A percentile compares a stretch with the other conserved stretches of the same genome.
phyloP scores from a whole-genome alignment of 2,329 filamentous ascomycete species.

The Fusarium luffae region DNA sequence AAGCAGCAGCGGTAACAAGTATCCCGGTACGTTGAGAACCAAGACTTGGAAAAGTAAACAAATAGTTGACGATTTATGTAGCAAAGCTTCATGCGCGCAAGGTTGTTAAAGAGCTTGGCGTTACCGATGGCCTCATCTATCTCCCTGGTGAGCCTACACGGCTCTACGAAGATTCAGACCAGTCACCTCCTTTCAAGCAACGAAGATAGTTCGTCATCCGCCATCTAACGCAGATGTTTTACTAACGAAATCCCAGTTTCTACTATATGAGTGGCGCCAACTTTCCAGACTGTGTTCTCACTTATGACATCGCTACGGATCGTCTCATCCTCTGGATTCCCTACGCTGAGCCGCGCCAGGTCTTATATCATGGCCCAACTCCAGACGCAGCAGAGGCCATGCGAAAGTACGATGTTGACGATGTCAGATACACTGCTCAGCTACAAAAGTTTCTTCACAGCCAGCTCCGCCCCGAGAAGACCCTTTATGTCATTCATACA shows the following conservation, averaged over 20 bases:
- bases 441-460: constrained; percentile 59
- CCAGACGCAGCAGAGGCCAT: constrained; percentile 71
- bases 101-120: constrained; percentile 63
- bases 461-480: constrained; percentile 55
- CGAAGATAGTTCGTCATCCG: constrained; percentile 64
- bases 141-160: constrained; percentile 63
- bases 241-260: constrained; percentile 56
- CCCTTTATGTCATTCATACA: constrained; percentile 59
- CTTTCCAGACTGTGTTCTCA: constrained; percentile 65
- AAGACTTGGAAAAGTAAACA: neutral
- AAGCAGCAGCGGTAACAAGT: constrained; percentile 47
- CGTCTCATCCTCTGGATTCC: constrained; percentile 79
- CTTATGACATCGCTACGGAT: constrained; percentile 69
- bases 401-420: constrained; percentile 74
- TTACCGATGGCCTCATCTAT: constrained; percentile 64
- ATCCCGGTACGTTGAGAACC: constrained; percentile 49
- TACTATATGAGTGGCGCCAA: constrained; percentile 68
- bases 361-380: constrained; percentile 72
- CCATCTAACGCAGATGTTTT: neutral
- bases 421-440: constrained; percentile 70
- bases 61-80: constrained; percentile 40
- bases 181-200: constrained; percentile 66
- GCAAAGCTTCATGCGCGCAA: constrained; percentile 68
- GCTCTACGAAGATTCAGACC: constrained; percentile 69
- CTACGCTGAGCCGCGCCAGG: constrained; percentile 68